A percentile compares a stretch with the other conserved stretches of the same genome.
Evolutionary conservation across 495 filamentous ascomycete genomes (phyloP).

Genomic region (Annulohypoxylon nitens): DNA sequence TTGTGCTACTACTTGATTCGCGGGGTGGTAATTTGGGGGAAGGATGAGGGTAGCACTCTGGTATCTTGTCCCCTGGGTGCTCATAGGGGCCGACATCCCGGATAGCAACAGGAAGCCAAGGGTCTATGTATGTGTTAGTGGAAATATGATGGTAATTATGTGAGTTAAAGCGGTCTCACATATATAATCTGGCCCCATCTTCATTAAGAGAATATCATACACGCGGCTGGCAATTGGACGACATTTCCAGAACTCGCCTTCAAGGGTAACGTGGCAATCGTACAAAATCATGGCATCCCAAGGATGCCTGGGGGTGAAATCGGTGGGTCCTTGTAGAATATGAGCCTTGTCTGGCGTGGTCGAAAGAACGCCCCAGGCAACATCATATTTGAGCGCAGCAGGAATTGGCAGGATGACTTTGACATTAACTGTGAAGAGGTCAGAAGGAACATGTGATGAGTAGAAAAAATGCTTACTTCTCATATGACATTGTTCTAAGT

Average conservation of each 20-base stretch:
- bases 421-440: constrained; percentile 18
- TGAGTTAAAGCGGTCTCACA: constrained; percentile 1
- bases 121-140: constrained; percentile 17
- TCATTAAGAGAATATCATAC: constrained; percentile 32
- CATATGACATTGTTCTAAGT: not conserved
- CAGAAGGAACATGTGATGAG: not conserved
- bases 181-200: not conserved
- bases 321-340: constrained; percentile 1
- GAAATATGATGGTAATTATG: not conserved
- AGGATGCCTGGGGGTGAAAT: not conserved
- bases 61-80: not conserved
- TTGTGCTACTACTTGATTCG: not conserved
- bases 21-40: not conserved
- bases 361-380: constrained; percentile 3
- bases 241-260: not conserved
- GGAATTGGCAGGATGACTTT: constrained; percentile 13
- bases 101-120: constrained; percentile 19
- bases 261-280: constrained; percentile 1
- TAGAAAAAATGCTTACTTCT: not conserved
- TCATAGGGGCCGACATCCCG: constrained; percentile 2
- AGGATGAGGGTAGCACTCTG: not conserved
- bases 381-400: not conserved
- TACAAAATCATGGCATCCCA: constrained; percentile 25
- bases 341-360: not conserved
- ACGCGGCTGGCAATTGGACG: not conserved